These are phyloP conservation scores for Cordyceps tenuipes DNA, from an alignment of 2,329 filamentous ascomycete genomes.

Conservation along the genomic window DNA sequence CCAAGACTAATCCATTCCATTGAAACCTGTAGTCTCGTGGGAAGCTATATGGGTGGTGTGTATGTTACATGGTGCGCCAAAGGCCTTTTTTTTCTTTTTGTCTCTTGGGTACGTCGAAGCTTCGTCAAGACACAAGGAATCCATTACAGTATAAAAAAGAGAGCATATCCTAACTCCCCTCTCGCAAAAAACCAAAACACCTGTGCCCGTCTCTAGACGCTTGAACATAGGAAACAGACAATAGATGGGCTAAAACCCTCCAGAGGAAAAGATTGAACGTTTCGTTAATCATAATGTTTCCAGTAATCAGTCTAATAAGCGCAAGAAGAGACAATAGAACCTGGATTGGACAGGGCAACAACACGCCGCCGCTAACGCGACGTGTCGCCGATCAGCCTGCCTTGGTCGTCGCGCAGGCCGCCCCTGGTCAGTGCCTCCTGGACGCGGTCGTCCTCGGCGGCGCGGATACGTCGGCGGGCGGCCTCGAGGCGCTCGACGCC, in stretches of 20 bases:
- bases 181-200: neutral
- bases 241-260: neutral
- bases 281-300: neutral
- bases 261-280: neutral
- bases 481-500: conserved; percentile 64
- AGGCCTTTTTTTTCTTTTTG: neutral
- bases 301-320: neutral
- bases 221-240: neutral
- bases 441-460: conserved; percentile 50
- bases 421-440: conserved; percentile 42
- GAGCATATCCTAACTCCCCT: neutral
- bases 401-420: conserved; percentile 29
- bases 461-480: conserved; percentile 51
- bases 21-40: neutral
- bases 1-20: neutral
- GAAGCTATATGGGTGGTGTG: neutral
- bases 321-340: neutral
- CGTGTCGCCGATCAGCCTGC: conserved; percentile 32
- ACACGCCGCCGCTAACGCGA: conserved; percentile 4
- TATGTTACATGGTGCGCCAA: neutral
- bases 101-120: neutral
- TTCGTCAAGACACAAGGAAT: neutral
- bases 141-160: neutral
- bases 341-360: neutral
- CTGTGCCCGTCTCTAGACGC: neutral